Evolutionary conservation across 2,329 filamentous ascomycete genomes (phyloP), one percentile per base, ranked within the genome.

Genomic region (Proliferodiscus dingleyae): DNA sequence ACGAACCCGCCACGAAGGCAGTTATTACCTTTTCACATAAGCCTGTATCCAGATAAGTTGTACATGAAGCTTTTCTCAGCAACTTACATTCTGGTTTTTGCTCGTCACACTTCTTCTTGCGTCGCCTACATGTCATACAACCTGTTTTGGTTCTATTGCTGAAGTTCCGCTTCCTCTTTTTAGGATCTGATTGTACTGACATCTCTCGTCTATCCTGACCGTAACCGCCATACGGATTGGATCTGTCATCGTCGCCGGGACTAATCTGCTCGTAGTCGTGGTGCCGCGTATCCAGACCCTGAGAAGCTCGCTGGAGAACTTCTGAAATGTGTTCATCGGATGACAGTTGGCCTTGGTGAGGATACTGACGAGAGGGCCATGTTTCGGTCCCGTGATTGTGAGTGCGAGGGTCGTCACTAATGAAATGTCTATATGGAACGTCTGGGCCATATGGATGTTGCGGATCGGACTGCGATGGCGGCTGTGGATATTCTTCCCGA

Each of bases 51-150:
- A 45, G 34, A 32, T 33, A 15, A 53, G 44, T 42, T 19, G 26
- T 33, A 21, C 16, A 4, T 21, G 11, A 21, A 34, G n/a, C 18
- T 30, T 41, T 38, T 5, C 45, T 24, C 37, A 21, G 6, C 11
- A 29, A 73, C 86, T 74, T 74, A 94, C 93, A 97, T 66, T 89
- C 82, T 21, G 93, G 93, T 66, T 95, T 94, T 43, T 78, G 79
- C 71, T 97, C 93, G 63, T 97, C 91, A 63, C 93, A 97, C 69
- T 97, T 97, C 80, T 97, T 97, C 77, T 97, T 97, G 48, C 91
- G 79, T 63, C 81, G 80, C 49, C 91, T 78, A 65, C 91, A 97
- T 5, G 91, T 97, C 68, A 95, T 81, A 65, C 91, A 97, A 24
- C 90, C 89, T 8, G 90, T 96, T 70, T 97, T 97, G 16, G 91